A percentile compares a stretch with the other conserved stretches of the same genome.
Conservation (phyloP, 1,284 basidiomycete genomes). For the Clitocybe nebularis region DNA sequence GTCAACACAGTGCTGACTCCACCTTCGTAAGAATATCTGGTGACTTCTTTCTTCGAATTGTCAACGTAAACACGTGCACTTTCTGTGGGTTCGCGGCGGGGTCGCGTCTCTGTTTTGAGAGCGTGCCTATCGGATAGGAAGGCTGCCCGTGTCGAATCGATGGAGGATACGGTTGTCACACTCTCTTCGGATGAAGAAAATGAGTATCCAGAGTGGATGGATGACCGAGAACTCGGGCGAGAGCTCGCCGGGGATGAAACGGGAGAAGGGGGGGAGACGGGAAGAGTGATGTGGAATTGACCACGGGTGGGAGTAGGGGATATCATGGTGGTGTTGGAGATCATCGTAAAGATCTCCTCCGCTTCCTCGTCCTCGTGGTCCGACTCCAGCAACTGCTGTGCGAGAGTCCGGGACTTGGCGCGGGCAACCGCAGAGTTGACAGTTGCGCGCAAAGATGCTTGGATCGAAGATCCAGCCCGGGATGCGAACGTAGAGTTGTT, state of each 20-base stretch:
- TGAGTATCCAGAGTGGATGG: conserved; percentile 35
- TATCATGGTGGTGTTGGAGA: conserved; percentile 56
- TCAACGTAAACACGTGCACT: conserved; percentile 49
- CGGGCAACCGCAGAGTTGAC: conserved; percentile 17
- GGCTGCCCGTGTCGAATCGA: conserved; percentile 3
- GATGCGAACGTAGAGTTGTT: conserved; percentile 19
- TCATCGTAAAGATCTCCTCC: conserved; percentile 63
- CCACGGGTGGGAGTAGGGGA: conserved; percentile 59
- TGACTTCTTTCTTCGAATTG: conserved; percentile 58
- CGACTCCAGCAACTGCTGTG: conserved; percentile 59
- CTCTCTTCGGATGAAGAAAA: conserved; percentile 31
- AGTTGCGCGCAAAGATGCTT: conserved; percentile 16
- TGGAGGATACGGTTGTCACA: conserved; percentile 23
- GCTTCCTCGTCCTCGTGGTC: conserved; percentile 49
- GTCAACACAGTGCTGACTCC: conserved; percentile 78
- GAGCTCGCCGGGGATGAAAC: conserved; percentile 17
- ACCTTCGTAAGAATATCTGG: conserved; percentile 64
- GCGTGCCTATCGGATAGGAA: background rate
- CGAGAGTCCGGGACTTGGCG: conserved; percentile 38
- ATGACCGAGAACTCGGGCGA: conserved; percentile 31
- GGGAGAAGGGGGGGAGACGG: conserved; percentile 34
- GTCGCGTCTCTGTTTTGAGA: background rate
- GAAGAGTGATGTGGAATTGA: conserved; percentile 44
- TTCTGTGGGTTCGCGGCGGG: conserved; percentile 15
- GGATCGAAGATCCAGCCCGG: conserved; percentile 10